Conservation (phyloP, 805 yeast species). For the Candida argentea region DNA sequence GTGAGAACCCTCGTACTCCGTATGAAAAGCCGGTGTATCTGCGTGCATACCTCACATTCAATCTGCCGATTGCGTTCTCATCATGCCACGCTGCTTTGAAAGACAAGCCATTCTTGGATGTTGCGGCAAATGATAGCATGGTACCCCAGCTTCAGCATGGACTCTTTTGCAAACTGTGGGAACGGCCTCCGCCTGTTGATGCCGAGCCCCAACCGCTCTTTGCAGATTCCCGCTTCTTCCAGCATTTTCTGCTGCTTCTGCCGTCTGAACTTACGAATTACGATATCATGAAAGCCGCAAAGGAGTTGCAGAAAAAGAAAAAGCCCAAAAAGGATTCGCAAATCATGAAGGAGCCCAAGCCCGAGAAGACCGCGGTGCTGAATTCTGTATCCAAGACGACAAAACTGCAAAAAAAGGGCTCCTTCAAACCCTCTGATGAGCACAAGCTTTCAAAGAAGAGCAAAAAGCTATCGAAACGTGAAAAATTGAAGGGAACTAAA, state of each 20-base stretch:
- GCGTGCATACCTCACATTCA: slow-evolving; percentile 10
- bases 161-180: slow-evolving; percentile 21
- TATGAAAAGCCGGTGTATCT: slow-evolving; percentile 13
- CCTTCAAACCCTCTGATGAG: too few relatives aligned
- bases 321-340: too few relatives aligned
- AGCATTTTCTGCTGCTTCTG: slow-evolving; percentile 10
- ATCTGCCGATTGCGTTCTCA: slow-evolving; percentile 3
- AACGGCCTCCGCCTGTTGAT: slow-evolving; percentile 3
- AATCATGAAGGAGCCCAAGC: too few relatives aligned
- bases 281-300: slow-evolving; percentile 2
- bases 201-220: slow-evolving; percentile 4
- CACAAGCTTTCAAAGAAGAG: slow-evolving; percentile 6
- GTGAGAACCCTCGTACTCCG: slow-evolving; percentile 7
- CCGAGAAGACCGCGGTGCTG: too few relatives aligned
- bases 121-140: slow-evolving; percentile 15
- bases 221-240: slow-evolving; percentile 8
- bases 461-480: slow-evolving; percentile 1
- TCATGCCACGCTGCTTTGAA: slow-evolving; percentile 6
- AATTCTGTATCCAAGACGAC: too few relatives aligned
- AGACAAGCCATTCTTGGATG: slow-evolving; percentile 15
- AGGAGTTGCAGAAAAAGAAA: slow-evolving; percentile 2
- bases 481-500: slow-evolving; percentile 1
- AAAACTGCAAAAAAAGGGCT: too few relatives aligned
- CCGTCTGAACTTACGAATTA: slow-evolving; percentile 7
- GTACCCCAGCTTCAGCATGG: slow-evolving; percentile 27